These are phyloP conservation scores for Pedinophyceae sp. DNA, from an alignment of 139 green algal species.

Conservation along the genomic window DNA sequence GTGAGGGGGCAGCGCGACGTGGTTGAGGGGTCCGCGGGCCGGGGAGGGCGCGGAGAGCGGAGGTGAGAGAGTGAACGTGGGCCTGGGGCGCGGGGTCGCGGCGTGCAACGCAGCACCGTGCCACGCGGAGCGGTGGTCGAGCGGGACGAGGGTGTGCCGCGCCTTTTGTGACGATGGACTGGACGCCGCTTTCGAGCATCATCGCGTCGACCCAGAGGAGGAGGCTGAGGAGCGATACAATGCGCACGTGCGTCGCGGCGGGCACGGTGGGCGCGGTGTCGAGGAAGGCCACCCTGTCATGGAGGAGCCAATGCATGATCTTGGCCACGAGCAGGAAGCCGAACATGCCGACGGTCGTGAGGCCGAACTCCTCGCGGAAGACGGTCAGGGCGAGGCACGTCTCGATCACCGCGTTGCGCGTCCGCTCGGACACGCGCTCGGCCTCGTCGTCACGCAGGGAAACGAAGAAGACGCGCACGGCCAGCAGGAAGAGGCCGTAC, in stretches of 20 bases:
- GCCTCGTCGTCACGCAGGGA: constrained; percentile 77
- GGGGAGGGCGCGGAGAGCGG: constrained; percentile 18
- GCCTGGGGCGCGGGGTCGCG: too few relatives aligned
- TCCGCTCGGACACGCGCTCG: constrained; percentile 80
- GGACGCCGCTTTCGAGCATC: neutral
- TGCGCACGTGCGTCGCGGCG: too few relatives aligned
- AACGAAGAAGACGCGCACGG: constrained; percentile 75
- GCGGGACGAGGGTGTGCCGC: too few relatives aligned
- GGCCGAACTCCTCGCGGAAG: constrained; percentile 62
- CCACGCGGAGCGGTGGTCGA: too few relatives aligned
- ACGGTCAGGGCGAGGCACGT: constrained; percentile 95
- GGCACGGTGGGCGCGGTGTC: constrained; percentile 82
- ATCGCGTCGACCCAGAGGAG: neutral
- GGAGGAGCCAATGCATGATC: constrained; percentile 17
- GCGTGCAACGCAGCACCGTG: too few relatives aligned
- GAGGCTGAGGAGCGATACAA: neutral
- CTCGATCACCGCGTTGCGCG: constrained; percentile 80
- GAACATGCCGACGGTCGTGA: constrained; percentile 29
- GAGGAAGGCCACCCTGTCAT: constrained; percentile 74
- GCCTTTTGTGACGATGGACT: neutral
- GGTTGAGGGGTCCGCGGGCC: too few relatives aligned
- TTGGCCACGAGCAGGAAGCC: constrained; percentile 67
- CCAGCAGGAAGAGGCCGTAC: constrained; percentile 35
- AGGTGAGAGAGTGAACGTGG: constrained; percentile 8
- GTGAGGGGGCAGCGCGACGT: too few relatives aligned